Evolutionary conservation across 2,329 filamentous ascomycete species (phyloP).

Genomic region (Hymenoscyphus occultus): DNA sequence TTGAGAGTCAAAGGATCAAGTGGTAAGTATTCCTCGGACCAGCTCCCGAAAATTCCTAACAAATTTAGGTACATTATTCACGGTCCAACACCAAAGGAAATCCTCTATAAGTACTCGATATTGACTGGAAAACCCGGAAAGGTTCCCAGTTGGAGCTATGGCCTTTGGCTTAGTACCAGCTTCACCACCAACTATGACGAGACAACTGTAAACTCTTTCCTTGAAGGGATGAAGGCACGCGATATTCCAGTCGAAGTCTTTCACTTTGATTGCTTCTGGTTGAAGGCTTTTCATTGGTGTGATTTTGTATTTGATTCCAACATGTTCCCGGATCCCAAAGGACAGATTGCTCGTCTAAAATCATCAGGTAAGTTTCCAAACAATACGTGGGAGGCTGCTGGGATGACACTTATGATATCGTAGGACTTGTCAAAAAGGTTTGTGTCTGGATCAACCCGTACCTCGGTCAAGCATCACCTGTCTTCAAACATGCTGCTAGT

Average conservation of each 20-base stretch:
- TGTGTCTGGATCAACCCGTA: slow-evolving; percentile 65
- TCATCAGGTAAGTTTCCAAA: slow-evolving; percentile 36
- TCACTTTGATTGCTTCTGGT: slow-evolving; percentile 64
- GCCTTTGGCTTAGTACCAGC: slow-evolving; percentile 72
- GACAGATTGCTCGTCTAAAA: slow-evolving; percentile 53
- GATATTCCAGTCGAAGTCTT: slow-evolving; percentile 59
- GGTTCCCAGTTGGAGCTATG: slow-evolving; percentile 72
- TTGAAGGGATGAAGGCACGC: slow-evolving; percentile 55
- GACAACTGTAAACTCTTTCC: slow-evolving; percentile 54
- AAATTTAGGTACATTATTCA: slow-evolving; percentile 60
- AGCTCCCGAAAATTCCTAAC: neutral
- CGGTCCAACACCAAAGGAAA: slow-evolving; percentile 68
- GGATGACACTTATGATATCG: neutral
- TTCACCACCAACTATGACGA: slow-evolving; percentile 62
- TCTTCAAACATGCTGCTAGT: slow-evolving; percentile 53
- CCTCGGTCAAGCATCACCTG: slow-evolving; percentile 55
- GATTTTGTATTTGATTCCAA: slow-evolving; percentile 58
- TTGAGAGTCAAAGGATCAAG: slow-evolving; percentile 67
- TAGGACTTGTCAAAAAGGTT: slow-evolving; percentile 42
- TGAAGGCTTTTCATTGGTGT: slow-evolving; percentile 62
- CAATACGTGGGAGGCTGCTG: too few species aligned
- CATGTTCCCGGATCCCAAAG: slow-evolving; percentile 57
- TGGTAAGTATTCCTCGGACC: slow-evolving; percentile 41
- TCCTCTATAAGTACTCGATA: slow-evolving; percentile 63
- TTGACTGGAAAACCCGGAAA: slow-evolving; percentile 64